phyloP scores from a whole-genome alignment of 2,329 filamentous ascomycete species.

The Epichloe scottii region DNA sequence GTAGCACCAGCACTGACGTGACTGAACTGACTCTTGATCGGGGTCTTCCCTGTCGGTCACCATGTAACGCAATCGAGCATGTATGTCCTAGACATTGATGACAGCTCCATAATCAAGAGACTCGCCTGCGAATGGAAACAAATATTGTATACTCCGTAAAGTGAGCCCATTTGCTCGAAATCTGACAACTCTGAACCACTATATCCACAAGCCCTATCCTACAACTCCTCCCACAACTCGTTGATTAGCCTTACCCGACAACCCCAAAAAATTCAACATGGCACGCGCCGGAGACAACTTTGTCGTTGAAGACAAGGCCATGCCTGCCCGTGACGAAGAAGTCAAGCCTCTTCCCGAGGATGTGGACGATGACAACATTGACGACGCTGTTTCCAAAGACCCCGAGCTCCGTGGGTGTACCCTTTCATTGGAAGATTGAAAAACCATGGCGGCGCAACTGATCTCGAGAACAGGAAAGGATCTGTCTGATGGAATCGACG shows the following conservation, averaged over 20 bases:
- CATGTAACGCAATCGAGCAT: not conserved
- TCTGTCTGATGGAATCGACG: slow-evolving; percentile 1
- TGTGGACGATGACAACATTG: not conserved
- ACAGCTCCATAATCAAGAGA: not conserved
- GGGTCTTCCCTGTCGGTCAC: not conserved
- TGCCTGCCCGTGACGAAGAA: not conserved
- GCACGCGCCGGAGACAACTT: slow-evolving; percentile 1
- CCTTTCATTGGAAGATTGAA: not conserved
- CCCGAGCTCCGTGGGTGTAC: slow-evolving; percentile 2
- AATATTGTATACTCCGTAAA: too few species aligned
- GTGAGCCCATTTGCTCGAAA: too few species aligned
- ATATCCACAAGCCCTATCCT: too few species aligned
- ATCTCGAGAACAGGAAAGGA: not conserved
- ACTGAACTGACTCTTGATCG: not conserved
- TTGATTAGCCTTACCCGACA: not conserved
- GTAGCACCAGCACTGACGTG: not conserved
- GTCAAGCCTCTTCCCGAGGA: slow-evolving; percentile 5
- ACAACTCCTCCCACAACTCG: too few species aligned
- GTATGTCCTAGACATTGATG: not conserved
- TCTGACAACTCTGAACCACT: too few species aligned
- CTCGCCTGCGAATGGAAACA: too few species aligned
- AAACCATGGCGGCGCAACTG: not conserved
- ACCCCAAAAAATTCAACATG: not conserved
- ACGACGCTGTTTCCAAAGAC: slow-evolving; percentile 1
- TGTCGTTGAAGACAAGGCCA: slow-evolving; percentile 1